Evolutionary conservation across 1,139 yeast genomes (phyloP).

Genomic region (Blastobotrys indianensis): DNA sequence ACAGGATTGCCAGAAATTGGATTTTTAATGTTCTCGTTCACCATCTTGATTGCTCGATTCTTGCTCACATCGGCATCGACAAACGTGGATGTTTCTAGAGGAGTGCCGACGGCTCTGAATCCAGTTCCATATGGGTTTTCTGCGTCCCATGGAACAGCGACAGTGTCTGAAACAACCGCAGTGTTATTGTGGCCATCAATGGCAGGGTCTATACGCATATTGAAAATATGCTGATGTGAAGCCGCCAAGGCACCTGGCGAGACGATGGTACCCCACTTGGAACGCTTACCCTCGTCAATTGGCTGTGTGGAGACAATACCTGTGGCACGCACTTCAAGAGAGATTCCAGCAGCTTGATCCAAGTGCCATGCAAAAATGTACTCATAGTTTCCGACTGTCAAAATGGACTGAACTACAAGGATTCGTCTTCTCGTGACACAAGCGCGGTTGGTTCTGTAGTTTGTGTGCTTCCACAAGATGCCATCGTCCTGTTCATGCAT

Average conservation of each 20-base stretch:
- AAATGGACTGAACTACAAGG: conserved; percentile 77
- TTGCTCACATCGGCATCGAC: conserved; percentile 73
- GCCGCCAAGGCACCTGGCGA: conserved; percentile 87
- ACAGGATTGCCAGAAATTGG: conserved; percentile 73
- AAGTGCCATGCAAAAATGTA: conserved; percentile 72
- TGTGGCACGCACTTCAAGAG: conserved; percentile 81
- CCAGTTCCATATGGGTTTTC: conserved; percentile 73
- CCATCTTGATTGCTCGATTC: conserved; percentile 69
- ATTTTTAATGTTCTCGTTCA: conserved; percentile 69
- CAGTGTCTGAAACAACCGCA: conserved; percentile 61
- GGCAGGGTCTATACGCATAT: conserved; percentile 83
- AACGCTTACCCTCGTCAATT: conserved; percentile 65
- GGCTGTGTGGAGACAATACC: conserved; percentile 71
- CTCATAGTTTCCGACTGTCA: conserved; percentile 89
- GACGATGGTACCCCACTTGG: conserved; percentile 79
- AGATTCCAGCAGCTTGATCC: conserved; percentile 78
- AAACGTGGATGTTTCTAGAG: conserved; percentile 65
- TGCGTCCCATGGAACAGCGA: conserved; percentile 53
- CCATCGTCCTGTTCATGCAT: conserved; percentile 90
- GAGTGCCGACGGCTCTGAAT: conserved; percentile 57
- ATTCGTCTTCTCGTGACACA: conserved; percentile 83
- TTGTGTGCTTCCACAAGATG: conserved; percentile 74
- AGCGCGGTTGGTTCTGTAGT: conserved; percentile 69
- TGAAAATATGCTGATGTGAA: conserved; percentile 80
- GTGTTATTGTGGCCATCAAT: conserved; percentile 80